Evolutionary conservation across 441 rosid species (phyloP).

Genomic region (Arabidopsis hybrid): DNA sequence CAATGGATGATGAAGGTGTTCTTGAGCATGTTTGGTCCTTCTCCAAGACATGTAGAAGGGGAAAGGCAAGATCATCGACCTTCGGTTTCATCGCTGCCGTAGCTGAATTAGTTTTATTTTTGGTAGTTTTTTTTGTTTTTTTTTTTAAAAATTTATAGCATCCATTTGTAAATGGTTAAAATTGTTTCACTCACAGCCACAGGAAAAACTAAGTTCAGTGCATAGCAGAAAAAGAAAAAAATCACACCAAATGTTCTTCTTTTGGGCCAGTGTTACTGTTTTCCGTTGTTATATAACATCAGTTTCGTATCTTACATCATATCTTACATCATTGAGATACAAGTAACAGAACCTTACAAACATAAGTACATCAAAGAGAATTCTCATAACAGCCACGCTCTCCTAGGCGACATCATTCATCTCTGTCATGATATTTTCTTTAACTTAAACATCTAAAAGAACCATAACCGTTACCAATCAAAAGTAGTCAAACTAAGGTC

Average conservation of each 20-base stretch:
- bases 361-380: too few species aligned
- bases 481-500: too few species aligned
- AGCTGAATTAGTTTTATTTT: background rate
- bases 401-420: too few species aligned
- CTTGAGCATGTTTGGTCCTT: slow-evolving; percentile 94
- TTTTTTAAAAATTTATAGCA: background rate
- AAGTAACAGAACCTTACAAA: too few species aligned
- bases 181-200: slow-evolving; percentile 12
- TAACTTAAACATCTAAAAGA: too few species aligned
- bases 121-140: background rate
- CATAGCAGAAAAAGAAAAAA: background rate
- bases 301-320: too few species aligned
- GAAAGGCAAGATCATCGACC: slow-evolving; percentile 77
- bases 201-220: background rate
- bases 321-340: too few species aligned
- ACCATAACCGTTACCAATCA: too few species aligned
- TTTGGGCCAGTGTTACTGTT: background rate
- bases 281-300: background rate
- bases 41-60: slow-evolving; percentile 67
- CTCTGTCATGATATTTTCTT: too few species aligned
- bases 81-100: slow-evolving; percentile 61
- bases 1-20: slow-evolving; percentile 64
- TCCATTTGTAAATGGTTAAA: slow-evolving; percentile 34
- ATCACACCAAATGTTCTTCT: background rate
- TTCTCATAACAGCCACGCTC: too few species aligned